Percentiles rank a stretch among this genome's conserved stretches.
phyloP scores from a whole-genome alignment of 805 yeast species.

The Teunomyces kruisii region DNA sequence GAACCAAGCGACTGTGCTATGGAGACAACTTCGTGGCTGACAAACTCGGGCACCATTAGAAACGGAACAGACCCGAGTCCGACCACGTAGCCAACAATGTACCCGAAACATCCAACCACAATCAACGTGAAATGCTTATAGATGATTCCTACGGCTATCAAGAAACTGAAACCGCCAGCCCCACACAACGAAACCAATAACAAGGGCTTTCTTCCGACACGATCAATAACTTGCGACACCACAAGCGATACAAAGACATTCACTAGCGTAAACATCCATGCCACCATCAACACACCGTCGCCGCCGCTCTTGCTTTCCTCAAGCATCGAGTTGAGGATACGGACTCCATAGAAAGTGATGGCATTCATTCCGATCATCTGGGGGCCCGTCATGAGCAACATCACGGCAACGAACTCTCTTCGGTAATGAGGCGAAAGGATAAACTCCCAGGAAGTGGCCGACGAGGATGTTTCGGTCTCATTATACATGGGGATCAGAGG shows the following conservation, averaged over 20 bases:
- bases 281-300: constrained; percentile 16
- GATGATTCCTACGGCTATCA: constrained; percentile 26
- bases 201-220: constrained; percentile 24
- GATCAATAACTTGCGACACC: constrained; percentile 17
- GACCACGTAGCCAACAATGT: constrained; percentile 31
- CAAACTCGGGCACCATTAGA: constrained; percentile 37
- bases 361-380: constrained; percentile 33
- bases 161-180: constrained; percentile 24
- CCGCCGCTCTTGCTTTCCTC: constrained; percentile 7
- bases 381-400: constrained; percentile 37
- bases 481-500: no score
- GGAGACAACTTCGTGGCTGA: constrained; percentile 31
- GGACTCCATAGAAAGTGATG: constrained; percentile 24
- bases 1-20: constrained; percentile 38
- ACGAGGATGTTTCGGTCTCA: not conserved
- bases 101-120: constrained; percentile 30
- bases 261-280: constrained; percentile 16
- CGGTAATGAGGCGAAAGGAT: constrained; percentile 18
- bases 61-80: constrained; percentile 41
- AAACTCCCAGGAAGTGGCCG: constrained; percentile 11
- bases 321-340: constrained; percentile 13
- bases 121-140: constrained; percentile 12
- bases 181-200: constrained; percentile 22
- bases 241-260: constrained; percentile 17
- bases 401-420: constrained; percentile 28